Evolutionary conservation across 2,329 filamentous ascomycete species (phyloP), one percentile per base, ranked within the genome.

Genomic region (Huntiella omanensis): DNA sequence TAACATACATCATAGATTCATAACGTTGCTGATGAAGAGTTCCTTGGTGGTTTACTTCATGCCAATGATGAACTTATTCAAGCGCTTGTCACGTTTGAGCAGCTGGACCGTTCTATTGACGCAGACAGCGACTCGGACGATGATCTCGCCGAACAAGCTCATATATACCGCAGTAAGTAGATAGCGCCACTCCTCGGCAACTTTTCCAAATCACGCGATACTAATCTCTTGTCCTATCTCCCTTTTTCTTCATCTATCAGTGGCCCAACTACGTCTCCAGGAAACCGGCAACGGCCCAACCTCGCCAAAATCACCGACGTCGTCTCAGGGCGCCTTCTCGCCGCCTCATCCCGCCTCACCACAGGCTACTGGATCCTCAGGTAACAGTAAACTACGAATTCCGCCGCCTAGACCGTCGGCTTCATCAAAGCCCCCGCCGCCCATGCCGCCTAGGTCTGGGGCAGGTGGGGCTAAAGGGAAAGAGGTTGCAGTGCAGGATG

Each of bases 61-160:
- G 87, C 88, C 52, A 96, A 98, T 56, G 91, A 98, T 55, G 83
- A 93, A 61, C 77, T 98, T n/a, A 83, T 96, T 36, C 80, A 80
- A 51, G 85, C 87, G 1, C 70, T 98, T 48, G 94, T 93, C 75
- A 83, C 86, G 0, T 98, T 86, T 57, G 88, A 96, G 62, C 83
- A 95, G 54, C 74, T 96, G 52, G 88, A 98, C 58, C 77, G 80
- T 50, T 86, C 83, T 41, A 82, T 88, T 52, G 81, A 85, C 53
- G 76, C 77, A 4, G 77, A 82, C 57, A 80, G 75, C 53, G 77
- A 82, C 59, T 80, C 75, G 1, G 77, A 81, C 48, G 76, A 80
- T 51, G 80, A 75, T 54, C 58, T 75, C 36, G 75, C 78, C 39
- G 75, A 80, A 55, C 75, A 80, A 58, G 75, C 77, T 33, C 73